Evolutionary conservation across 306 rosid species (phyloP), one percentile per base, ranked within the genome.

Genomic region (Quillaja saponaria): DNA sequence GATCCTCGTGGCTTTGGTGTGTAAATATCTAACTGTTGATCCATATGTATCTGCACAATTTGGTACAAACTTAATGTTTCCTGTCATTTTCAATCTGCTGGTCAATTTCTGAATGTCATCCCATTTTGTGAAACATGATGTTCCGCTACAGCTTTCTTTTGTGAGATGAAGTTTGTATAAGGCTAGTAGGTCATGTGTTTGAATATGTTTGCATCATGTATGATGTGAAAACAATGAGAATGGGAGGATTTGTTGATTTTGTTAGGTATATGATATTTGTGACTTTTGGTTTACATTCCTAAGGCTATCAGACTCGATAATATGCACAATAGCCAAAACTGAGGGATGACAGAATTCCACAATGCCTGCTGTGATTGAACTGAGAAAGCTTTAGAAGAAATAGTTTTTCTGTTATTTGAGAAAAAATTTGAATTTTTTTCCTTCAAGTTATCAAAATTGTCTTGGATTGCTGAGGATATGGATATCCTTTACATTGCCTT

Each of bases 1-100:
- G 95, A 92, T 31, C 96, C 99, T 60, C 95, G 94, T 54, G 95
- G 99, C 64, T 92, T 89, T 80, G 99, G 96, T 92, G 75, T 34
- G 84, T 53, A 42, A 62, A n/a, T 18, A 13, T 58, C 56, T 35
- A 34, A 51, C 69, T 42, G 52, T 50, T 34, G 17, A 17, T 46
- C 35, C 38, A 48, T 45, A 18, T 47, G 17, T 39, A 15, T 12
- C 6, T 39, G 49, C 49, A 40, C 25, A 15, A 21, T 21, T 67
- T 69, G 46, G 35, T 47, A 39, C 52, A 19, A 63, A 58, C 51
- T 37, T 14, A 9, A 16, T 63, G 42, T 45, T 56, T 58, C 39
- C 49, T 72, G 31, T 25, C 2, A 4, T 25, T 25, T 25, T 25
- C 52, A 13, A 56, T 64, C 34, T 58, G 6, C 9, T 37, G 48